phyloP scores from a whole-genome alignment of 2,329 filamentous ascomycete species.

The Ophiostoma sp. region DNA sequence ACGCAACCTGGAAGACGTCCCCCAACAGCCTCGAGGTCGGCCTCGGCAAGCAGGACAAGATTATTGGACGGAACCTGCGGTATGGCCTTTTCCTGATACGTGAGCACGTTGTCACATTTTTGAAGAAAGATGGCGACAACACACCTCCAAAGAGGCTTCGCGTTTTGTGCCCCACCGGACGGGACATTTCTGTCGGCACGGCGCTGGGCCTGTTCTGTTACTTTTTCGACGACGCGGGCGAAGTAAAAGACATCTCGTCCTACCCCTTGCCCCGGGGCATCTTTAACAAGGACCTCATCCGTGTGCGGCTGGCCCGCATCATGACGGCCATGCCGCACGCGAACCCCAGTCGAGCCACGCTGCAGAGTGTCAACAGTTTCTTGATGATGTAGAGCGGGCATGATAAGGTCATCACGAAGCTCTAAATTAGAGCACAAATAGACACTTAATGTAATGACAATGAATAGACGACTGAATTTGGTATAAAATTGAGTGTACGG shows the following conservation, averaged over 20 bases:
- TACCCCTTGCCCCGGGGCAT: constrained; percentile 16
- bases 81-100: constrained; percentile 65
- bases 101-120: constrained; percentile 51
- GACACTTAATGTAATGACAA: constrained; percentile 13
- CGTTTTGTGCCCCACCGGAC: constrained; percentile 73
- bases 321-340: constrained; percentile 75
- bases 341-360: constrained; percentile 79
- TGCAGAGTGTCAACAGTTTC: constrained; percentile 91
- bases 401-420: no score
- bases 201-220: constrained; percentile 75
- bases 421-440: not conserved
- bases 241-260: constrained; percentile 29
- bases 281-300: constrained; percentile 75
- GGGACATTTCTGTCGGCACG: constrained; percentile 76
- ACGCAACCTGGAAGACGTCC: constrained; percentile 45
- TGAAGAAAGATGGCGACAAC: constrained; percentile 33
- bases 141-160: constrained; percentile 42
- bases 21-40: constrained; percentile 55
- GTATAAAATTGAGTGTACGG: not conserved
- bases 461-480: not conserved
- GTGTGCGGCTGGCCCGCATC: constrained; percentile 76
- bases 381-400: no score
- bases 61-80: constrained; percentile 81
- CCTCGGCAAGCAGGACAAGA: constrained; percentile 66
- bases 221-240: constrained; percentile 59